These are phyloP conservation scores for Periconia sp. DNA, from an alignment of 2,329 filamentous ascomycete genomes.

Conservation along the genomic window DNA sequence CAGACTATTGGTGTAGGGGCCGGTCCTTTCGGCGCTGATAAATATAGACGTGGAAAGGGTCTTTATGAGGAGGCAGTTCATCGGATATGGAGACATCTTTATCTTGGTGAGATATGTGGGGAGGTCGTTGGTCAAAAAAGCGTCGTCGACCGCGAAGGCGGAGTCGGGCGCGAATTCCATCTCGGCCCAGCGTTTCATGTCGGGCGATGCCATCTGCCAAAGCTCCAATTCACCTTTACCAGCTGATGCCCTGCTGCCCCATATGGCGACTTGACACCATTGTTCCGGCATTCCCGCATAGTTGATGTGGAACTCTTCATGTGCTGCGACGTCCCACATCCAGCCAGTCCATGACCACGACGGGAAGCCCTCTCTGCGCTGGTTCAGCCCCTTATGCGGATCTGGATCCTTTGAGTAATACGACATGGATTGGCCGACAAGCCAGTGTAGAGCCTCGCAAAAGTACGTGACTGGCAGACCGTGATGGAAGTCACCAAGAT, in stretches of 20 bases:
- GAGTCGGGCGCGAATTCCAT: not conserved
- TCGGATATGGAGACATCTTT: not conserved
- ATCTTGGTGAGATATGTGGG: not conserved
- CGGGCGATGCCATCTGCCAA: not conserved
- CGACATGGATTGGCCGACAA: not conserved
- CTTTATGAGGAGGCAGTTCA: slow-evolving; percentile 5
- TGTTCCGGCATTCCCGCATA: not conserved
- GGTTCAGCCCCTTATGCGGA: slow-evolving; percentile 3
- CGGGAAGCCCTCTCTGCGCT: slow-evolving; percentile 4
- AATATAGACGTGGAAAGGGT: slow-evolving; percentile 1
- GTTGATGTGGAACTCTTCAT: slow-evolving; percentile 1
- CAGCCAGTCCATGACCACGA: slow-evolving; percentile 8
- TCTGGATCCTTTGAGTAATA: not conserved
- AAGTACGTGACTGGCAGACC: slow-evolving; percentile 3
- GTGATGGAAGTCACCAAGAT: slow-evolving; percentile 2
- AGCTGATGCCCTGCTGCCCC: not conserved
- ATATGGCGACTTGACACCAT: slow-evolving; percentile 3
- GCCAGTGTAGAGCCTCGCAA: slow-evolving; percentile 2
- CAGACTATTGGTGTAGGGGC: not conserved
- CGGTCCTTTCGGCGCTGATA: not conserved
- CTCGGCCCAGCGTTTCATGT: not conserved
- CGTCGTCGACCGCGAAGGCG: not conserved
- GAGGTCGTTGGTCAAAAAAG: not conserved
- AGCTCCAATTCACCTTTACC: not conserved
- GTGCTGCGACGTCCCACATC: slow-evolving; percentile 2